Conservation (phyloP, 2,329 filamentous ascomycete genomes). For the Trichoderma breve region DNA sequence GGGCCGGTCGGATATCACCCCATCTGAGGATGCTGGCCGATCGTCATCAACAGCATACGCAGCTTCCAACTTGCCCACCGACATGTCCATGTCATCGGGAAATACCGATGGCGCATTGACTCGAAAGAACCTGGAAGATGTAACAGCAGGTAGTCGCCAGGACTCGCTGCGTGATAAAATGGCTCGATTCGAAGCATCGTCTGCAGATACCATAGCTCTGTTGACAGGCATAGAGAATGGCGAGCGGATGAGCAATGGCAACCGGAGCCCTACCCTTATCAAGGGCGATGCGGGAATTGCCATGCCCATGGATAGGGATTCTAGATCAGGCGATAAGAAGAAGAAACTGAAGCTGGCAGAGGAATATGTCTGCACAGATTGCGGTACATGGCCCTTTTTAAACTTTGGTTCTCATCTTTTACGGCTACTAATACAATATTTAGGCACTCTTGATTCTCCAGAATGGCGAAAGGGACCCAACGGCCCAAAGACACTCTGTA, state of each 20-base stretch:
- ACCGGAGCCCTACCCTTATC: constrained; percentile 75
- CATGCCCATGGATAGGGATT: constrained; percentile 76
- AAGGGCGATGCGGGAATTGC: constrained; percentile 84
- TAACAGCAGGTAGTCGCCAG: constrained; percentile 60
- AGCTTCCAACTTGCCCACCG: constrained; percentile 33
- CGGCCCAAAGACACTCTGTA: constrained; percentile 92
- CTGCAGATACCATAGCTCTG: constrained; percentile 84
- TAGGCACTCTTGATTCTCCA: constrained; percentile 81
- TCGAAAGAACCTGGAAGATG: constrained; percentile 75
- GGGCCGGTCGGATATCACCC: constrained; percentile 51
- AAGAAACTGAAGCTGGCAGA: constrained; percentile 80
- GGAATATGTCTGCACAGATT: constrained; percentile 95
- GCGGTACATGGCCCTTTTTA: constrained; percentile 51
- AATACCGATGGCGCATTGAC: constrained; percentile 72
- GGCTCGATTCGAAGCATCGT: constrained; percentile 73
- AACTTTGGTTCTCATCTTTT: not conserved
- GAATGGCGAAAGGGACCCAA: constrained; percentile 95
- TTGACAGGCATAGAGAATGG: constrained; percentile 87
- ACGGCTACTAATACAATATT: not conserved
- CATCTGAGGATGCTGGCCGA: constrained; percentile 45
- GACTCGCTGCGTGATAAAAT: constrained; percentile 84
- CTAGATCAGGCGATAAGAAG: constrained; percentile 73
- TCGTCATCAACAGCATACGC: constrained; percentile 33
- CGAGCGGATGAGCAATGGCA: constrained; percentile 85
- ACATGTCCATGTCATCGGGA: constrained; percentile 60